Conservation (phyloP, 225 moss, liverwort and hornwort genomes). For the Straminergon stramineum region DNA sequence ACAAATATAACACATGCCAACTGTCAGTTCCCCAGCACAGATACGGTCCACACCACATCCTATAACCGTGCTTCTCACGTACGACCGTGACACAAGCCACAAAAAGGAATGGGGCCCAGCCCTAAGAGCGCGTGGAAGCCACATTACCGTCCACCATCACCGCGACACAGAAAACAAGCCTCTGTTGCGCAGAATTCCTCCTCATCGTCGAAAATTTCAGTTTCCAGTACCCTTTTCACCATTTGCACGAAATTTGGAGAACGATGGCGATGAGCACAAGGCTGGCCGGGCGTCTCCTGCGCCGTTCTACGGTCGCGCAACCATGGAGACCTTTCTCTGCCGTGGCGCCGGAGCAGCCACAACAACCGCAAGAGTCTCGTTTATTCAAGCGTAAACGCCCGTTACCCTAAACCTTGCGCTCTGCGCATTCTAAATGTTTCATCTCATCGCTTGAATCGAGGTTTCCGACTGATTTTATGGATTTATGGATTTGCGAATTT, state of each 20-base stretch:
- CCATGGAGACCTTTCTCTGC: constrained; percentile 13
- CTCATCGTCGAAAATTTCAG: no score
- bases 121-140: constrained; percentile 5
- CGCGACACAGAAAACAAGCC: not conserved
- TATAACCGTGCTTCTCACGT: not conserved
- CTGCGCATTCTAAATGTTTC: not conserved
- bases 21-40: not conserved
- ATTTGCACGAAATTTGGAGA: not conserved
- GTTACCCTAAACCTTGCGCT: not conserved
- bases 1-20: not conserved
- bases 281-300: constrained; percentile 18
- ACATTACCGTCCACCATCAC: not conserved
- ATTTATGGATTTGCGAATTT: not conserved
- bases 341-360: constrained; percentile 6
- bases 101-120: not conserved
- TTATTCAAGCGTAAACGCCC: not conserved
- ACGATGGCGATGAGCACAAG: constrained; percentile 15
- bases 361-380: not conserved
- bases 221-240: not conserved
- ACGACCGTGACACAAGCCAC: not conserved
- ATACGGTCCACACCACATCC: not conserved
- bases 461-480: not conserved
- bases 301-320: not conserved
- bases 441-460: not conserved
- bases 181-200: not conserved